Percentiles rank a stretch among this genome's conserved stretches.
phyloP scores from a whole-genome alignment of 495 filamentous ascomycete genomes.

The Parmelia sp. region DNA sequence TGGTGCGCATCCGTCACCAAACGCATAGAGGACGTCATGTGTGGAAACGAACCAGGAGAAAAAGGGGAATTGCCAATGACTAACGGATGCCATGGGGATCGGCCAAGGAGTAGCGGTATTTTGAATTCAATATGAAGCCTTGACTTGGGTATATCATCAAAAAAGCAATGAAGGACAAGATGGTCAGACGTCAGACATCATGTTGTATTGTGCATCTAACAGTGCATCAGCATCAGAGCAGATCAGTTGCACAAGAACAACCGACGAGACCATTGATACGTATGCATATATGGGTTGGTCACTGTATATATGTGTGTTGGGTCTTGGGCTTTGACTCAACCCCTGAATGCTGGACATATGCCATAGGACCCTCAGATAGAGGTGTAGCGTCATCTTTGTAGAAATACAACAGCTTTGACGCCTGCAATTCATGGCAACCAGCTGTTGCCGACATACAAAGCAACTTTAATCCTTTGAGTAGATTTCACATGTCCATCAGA shows the following conservation, averaged over 20 bases:
- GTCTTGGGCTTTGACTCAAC: neutral
- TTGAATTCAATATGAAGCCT: slow-evolving; percentile 3
- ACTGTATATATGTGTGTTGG: neutral
- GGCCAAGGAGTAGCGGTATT: slow-evolving; percentile 1
- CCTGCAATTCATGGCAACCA: neutral
- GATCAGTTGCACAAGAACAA: neutral
- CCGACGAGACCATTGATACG: neutral
- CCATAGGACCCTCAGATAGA: neutral
- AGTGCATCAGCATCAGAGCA: neutral
- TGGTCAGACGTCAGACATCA: neutral
- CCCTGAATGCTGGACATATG: neutral
- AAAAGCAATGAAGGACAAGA: neutral
- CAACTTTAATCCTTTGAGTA: neutral
- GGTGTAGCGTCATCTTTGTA: neutral
- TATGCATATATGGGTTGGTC: no score
- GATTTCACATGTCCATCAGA: neutral
- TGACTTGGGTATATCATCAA: slow-evolving; percentile 6
- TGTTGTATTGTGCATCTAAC: neutral
- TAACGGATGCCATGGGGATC: slow-evolving; percentile 6
- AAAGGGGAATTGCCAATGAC: neutral
- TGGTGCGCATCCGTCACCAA: slow-evolving; percentile 16
- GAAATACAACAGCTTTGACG: neutral
- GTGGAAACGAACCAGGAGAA: neutral
- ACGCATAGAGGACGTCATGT: slow-evolving; percentile 20
- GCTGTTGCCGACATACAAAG: neutral